Percentiles rank a stretch among this genome's conserved stretches.
Conservation (phyloP, 179 eudicot species). For the Gypsophila paniculata region DNA sequence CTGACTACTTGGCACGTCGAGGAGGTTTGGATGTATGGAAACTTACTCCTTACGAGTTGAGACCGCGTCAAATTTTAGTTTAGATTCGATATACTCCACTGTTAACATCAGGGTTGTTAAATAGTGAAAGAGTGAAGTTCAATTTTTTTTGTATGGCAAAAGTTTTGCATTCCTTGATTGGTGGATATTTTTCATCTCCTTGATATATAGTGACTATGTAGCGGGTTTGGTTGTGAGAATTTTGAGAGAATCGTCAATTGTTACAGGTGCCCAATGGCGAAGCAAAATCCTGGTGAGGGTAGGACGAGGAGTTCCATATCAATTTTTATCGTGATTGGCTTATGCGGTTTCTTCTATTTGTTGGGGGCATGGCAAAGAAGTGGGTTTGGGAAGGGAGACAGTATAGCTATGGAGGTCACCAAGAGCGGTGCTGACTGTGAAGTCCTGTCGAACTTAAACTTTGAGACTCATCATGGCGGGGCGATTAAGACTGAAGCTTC, state of each 20-base stretch:
- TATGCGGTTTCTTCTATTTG: slow-evolving; percentile 67
- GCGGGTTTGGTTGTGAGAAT: background rate
- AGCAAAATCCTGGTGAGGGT: slow-evolving; percentile 41
- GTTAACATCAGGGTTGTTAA: background rate
- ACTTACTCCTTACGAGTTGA: background rate
- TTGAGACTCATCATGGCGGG: slow-evolving; percentile 63
- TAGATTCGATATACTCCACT: background rate
- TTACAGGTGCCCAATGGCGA: slow-evolving; percentile 50
- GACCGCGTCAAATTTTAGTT: background rate
- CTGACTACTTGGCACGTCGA: no score
- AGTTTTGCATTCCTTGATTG: background rate
- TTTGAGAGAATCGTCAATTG: background rate
- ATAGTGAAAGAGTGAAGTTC: no score
- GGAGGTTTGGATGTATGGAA: slow-evolving; percentile 2
- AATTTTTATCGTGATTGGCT: slow-evolving; percentile 53
- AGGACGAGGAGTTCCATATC: slow-evolving; percentile 58
- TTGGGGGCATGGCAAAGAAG: slow-evolving; percentile 87
- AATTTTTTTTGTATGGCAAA: background rate
- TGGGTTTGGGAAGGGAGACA: slow-evolving; percentile 78
- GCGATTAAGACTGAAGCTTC: slow-evolving; percentile 41
- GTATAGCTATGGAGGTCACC: slow-evolving; percentile 60
- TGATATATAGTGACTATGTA: background rate
- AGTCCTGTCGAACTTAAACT: slow-evolving; percentile 48
- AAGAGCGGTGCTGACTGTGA: slow-evolving; percentile 60
- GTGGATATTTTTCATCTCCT: background rate